These are phyloP conservation scores for Yamadazyma insecticola DNA, from an alignment of 805 yeast species.

Conservation along the genomic window DNA sequence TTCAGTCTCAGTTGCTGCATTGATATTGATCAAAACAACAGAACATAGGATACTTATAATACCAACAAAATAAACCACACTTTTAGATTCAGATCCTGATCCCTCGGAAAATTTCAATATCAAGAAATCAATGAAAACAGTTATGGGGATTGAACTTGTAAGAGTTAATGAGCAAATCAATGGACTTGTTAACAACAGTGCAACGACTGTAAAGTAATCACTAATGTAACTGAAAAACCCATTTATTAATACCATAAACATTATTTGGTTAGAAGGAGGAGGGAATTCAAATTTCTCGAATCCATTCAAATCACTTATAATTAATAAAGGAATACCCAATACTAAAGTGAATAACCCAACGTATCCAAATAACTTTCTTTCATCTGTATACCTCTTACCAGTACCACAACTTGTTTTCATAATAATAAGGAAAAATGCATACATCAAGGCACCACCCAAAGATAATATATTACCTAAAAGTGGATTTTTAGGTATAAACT, in stretches of 20 bases:
- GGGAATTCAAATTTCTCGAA: constrained; percentile 42
- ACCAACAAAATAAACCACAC: constrained; percentile 38
- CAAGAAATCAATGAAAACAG: constrained; percentile 45
- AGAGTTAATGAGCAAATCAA: constrained; percentile 47
- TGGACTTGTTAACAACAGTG: constrained; percentile 51
- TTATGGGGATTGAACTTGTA: constrained; percentile 49
- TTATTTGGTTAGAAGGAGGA: constrained; percentile 28
- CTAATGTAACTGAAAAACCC: constrained; percentile 45
- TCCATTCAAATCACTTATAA: constrained; percentile 29
- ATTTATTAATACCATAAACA: constrained; percentile 32
- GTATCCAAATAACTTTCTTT: constrained; percentile 42
- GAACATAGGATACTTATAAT: constrained; percentile 44
- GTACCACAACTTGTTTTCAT: constrained; percentile 43
- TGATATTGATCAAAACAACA: constrained; percentile 43
- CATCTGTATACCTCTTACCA: constrained; percentile 40
- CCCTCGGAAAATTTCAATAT: constrained; percentile 20
- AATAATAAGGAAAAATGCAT: constrained; percentile 41
- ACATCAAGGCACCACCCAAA: constrained; percentile 41
- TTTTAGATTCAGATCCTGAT: constrained; percentile 2
- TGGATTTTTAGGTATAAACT: constrained; percentile 33
- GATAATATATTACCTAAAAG: constrained; percentile 44
- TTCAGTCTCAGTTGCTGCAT: constrained; percentile 40
- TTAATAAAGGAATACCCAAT: constrained; percentile 36
- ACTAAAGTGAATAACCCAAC: constrained; percentile 42
- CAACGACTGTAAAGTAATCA: constrained; percentile 47